Conservation (phyloP, 2,329 filamentous ascomycete species). For the Lachnellula arida region DNA sequence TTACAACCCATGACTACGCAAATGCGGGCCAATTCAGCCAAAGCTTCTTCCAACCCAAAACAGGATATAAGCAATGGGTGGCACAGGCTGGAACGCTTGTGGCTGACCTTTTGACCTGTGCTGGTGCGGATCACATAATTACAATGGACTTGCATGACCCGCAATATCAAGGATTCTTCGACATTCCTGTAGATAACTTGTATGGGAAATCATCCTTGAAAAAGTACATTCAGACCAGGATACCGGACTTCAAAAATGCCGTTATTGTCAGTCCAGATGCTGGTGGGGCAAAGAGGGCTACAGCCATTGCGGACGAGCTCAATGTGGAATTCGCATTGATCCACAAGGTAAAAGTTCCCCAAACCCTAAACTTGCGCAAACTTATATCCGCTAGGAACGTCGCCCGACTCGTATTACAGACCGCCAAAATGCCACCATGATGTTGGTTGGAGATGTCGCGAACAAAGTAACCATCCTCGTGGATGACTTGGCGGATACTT, state of each 20-base stretch:
- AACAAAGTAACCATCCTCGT: conserved; percentile 83
- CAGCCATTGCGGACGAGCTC: conserved; percentile 87
- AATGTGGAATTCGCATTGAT: conserved; percentile 96
- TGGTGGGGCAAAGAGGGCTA: conserved; percentile 92
- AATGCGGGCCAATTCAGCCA: conserved; percentile 49
- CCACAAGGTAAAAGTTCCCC: conserved; percentile 69
- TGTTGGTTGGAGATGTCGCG: conserved; percentile 83
- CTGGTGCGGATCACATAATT: conserved; percentile 93
- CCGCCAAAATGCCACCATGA: conserved; percentile 89
- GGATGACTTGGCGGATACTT: conserved; percentile 92
- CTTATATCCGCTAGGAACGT: conserved; percentile 60
- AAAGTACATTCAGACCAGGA: conserved; percentile 71
- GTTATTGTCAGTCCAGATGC: conserved; percentile 96
- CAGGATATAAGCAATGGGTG: conserved; percentile 98
- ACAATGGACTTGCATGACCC: conserved; percentile 96
- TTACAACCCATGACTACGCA: conserved; percentile 62
- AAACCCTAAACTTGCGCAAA: conserved; percentile 30
- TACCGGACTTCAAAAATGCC: conserved; percentile 72
- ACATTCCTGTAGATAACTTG: conserved; percentile 96
- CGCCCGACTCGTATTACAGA: conserved; percentile 83
- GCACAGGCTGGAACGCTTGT: conserved; percentile 94
- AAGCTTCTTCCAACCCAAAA: conserved; percentile 70
- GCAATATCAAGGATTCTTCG: conserved; percentile 98
- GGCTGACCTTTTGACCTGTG: conserved; percentile 89
- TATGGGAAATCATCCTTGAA: conserved; percentile 76